Base-by-base conservation (phyloP, 208 protist species). In the Zelonia costaricensis region DNA sequence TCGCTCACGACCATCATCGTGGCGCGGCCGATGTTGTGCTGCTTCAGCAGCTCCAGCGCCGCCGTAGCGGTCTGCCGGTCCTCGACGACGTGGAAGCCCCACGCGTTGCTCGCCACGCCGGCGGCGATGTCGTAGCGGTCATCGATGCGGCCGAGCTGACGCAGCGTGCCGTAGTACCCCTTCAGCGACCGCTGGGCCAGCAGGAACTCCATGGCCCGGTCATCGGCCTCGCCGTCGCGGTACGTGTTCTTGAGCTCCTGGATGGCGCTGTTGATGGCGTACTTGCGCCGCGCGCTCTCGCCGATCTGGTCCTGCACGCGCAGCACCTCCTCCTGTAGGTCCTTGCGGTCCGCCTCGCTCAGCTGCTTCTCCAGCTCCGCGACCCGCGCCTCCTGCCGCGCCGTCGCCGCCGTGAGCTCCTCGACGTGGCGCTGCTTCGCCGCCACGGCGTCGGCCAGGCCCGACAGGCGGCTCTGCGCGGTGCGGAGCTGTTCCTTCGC, bases 1-100 rank as follows among this genome's bases (percentile, higher is more conserved):
- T 98, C 91, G 39, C 98, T 94, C 4, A 99, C 66, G 18, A 99
- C 97, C 73, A 99, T 97, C 85, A 99, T 99, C 3, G 98, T 99
- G 7, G 95, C 95, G 30, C 91, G 82, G 40, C 98, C 99, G 13
- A 99, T 78, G 57, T 98, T 90, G 52, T 98, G 65, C 69, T 88
- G 69, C 61, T 97, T 95, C 10, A 99, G 82, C 39, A 95, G 58
- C 58, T 95, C 82, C 15, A 99, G 78, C 55, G 95, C 98, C 27
- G 64, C 40, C 20, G 95, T 80, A 0, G 93, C 98, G 7, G 91
- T 95, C 3, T 85, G 73, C 4, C 87, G 87, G 43, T 92, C 98
- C 53, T 99, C 97, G 1, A 99, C 98, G 6, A 99, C 98, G 69
- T 99, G 97, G 60, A 97, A 86, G 59, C 99, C 90, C 56, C 99